Conservation (phyloP, 495 filamentous ascomycete species). For the Clohesyomyces aquaticus region DNA sequence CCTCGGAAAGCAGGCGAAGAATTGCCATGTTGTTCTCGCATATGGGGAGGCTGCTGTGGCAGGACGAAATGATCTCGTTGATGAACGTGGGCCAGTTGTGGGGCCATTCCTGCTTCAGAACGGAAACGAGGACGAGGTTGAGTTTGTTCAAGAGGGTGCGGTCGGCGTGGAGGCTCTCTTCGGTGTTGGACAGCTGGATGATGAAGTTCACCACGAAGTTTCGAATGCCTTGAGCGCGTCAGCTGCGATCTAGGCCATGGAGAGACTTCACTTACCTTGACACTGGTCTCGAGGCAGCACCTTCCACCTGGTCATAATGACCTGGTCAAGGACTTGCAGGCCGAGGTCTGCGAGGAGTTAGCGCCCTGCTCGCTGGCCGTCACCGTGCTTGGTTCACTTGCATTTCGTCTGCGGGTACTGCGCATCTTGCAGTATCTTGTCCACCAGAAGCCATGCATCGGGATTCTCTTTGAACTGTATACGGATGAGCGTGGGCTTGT, state of each 20-base stretch:
- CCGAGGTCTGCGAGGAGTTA: conserved; percentile 69
- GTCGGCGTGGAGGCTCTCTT: conserved; percentile 80
- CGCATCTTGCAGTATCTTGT: conserved; percentile 89
- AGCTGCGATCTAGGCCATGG: conserved; percentile 7
- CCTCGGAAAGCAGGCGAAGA: conserved; percentile 90
- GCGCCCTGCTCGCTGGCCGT: not conserved
- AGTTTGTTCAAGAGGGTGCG: conserved; percentile 94
- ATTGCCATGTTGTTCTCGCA: conserved; percentile 99
- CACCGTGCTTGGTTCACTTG: conserved; percentile 51
- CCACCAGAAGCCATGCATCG: conserved; percentile 95
- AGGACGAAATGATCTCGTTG: conserved; percentile 97
- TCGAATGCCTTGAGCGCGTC: conserved; percentile 71
- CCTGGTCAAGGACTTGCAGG: conserved; percentile 93
- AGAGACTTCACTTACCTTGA: conserved; percentile 62
- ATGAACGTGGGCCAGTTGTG: conserved; percentile 99
- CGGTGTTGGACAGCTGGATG: conserved; percentile 84
- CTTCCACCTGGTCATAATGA: conserved; percentile 99
- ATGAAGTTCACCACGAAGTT: conserved; percentile 99
- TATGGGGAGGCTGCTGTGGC: conserved; percentile 89
- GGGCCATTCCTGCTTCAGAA: conserved; percentile 99
- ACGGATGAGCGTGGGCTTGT: conserved; percentile 40
- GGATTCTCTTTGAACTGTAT: conserved; percentile 95
- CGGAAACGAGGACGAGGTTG: conserved; percentile 94
- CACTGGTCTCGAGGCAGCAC: conserved; percentile 94
- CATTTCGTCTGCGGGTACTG: conserved; percentile 96